A percentile compares a stretch with the other conserved stretches of the same genome.
phyloP scores from a whole-genome alignment of 345 rosid species.

The Capsella bursapastoris region DNA sequence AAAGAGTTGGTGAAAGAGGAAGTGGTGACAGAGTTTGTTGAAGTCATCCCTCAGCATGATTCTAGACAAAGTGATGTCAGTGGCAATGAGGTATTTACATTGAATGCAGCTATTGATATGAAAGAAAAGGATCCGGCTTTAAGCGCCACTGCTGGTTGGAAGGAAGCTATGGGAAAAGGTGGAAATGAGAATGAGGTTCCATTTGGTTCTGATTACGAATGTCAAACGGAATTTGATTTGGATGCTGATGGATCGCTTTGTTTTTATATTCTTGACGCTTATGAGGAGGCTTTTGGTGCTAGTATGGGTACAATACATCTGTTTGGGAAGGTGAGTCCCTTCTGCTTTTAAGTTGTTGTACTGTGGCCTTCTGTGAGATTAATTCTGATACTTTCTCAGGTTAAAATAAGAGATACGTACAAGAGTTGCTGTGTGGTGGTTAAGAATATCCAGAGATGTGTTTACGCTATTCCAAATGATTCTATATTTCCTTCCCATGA shows the following conservation, averaged over 20 bases:
- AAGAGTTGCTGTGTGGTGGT: constrained; percentile 89
- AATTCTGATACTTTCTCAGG: constrained; percentile 44
- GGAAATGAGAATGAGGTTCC: constrained; percentile 35
- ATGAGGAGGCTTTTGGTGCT: constrained; percentile 83
- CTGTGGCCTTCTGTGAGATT: no score
- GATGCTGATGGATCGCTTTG: constrained; percentile 71
- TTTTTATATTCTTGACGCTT: constrained; percentile 77
- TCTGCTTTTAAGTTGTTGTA: neutral
- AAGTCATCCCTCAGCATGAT: constrained; percentile 16
- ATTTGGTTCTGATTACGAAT: constrained; percentile 44
- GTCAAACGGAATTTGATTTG: constrained; percentile 69
- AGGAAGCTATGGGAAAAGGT: constrained; percentile 58
- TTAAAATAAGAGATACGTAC: constrained; percentile 71
- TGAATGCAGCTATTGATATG: constrained; percentile 70
- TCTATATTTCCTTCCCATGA: constrained; percentile 66
- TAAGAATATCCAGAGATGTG: constrained; percentile 84
- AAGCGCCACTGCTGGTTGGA: constrained; percentile 91
- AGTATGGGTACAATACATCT: constrained; percentile 82
- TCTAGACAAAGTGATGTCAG: constrained; percentile 35
- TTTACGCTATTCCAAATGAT: constrained; percentile 80
- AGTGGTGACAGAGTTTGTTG: constrained; percentile 30
- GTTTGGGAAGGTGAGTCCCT: constrained; percentile 78
- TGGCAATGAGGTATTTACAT: constrained; percentile 48
- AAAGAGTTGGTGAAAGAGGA: constrained; percentile 43
- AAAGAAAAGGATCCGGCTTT: constrained; percentile 67